A percentile compares a stretch with the other conserved stretches of the same genome.
These are phyloP conservation scores for Amaranthus hypochondriacus DNA, from an alignment of 148 eudicot genomes.

Conservation along the genomic window DNA sequence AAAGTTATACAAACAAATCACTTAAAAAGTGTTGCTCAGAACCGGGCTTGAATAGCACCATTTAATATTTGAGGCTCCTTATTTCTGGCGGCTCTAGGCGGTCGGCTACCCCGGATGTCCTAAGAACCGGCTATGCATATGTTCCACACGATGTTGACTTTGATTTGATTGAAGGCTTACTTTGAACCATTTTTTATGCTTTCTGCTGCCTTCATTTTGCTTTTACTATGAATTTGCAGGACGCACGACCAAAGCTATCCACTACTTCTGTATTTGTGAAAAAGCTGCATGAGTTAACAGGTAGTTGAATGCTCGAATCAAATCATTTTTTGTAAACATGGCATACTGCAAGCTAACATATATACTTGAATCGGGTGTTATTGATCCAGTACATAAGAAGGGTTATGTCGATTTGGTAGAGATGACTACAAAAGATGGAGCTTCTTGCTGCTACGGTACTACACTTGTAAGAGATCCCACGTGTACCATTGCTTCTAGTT, in stretches of 20 bases:
- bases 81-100: no score
- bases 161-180: not conserved
- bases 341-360: not conserved
- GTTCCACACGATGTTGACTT: no score
- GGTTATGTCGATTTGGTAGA: constrained; percentile 56
- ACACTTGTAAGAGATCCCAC: constrained; percentile 60
- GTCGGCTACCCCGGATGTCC: no score
- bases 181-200: not conserved
- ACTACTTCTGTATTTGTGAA: constrained; percentile 49
- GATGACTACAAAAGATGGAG: constrained; percentile 38
- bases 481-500: constrained; percentile 45
- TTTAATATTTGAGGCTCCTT: no score
- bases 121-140: no score
- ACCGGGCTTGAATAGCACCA: no score
- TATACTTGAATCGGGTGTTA: not conserved
- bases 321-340: not conserved
- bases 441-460: constrained; percentile 41
- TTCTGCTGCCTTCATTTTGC: not conserved
- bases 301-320: constrained; percentile 22
- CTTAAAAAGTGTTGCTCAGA: no score
- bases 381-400: constrained; percentile 57
- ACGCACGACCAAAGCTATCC: constrained; percentile 41
- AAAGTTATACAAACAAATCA: no score
- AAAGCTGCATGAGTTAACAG: constrained; percentile 59
- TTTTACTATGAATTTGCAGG: constrained; percentile 29